Evolutionary conservation across 2,329 filamentous ascomycete species (phyloP), one percentile per base, ranked within the genome.

Genomic region (Trichoderma brevicompactum): DNA sequence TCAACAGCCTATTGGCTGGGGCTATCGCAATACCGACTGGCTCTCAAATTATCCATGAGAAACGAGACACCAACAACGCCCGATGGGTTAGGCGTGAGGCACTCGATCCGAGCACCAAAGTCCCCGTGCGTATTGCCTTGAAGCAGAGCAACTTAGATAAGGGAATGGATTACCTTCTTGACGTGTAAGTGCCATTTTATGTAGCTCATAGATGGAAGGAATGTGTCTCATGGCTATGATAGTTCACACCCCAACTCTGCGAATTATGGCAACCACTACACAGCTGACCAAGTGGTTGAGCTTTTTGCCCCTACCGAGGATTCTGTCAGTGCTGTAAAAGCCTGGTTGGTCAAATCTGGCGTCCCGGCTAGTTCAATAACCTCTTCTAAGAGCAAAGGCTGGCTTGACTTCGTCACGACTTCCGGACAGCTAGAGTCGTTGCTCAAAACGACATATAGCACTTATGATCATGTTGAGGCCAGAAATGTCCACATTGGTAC

Each of bases 341-440:
- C 77, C 8, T 89, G 86, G 86, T 78, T 88, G n/a, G 73, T 78
- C 19, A 72, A 74, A 5, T 79, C 81, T 23, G 87, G 86, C 7
- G 83, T 89, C 49, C 70, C 78, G 17, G 72, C 73, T 2, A 75
- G 77, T 3, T 79, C 83, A 5, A 78, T 88, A 49, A 75, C 75
- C 46, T 79, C 85, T 49, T 84, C 84, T 0, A 77, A 79, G 48
- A 81, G 81, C 34, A 79, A 81, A 61, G 81, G 81, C 56, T 87
- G 85, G 83, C 71, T 87, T 19, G 75, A 79, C 10, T 86, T 87
- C 70, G 79, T 85, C 64, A 83, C 83, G 8, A 83, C 83, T 6
- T 81, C 82, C 3, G 75, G 79, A 41, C 82, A 88, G 71, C 79
- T 82, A 6, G 84, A 87, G 72, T 72, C 74, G 19, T 77, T 87